Conservation (phyloP, 768 basidiomycete genomes). For the Phylloporus rhodoxanthus region DNA sequence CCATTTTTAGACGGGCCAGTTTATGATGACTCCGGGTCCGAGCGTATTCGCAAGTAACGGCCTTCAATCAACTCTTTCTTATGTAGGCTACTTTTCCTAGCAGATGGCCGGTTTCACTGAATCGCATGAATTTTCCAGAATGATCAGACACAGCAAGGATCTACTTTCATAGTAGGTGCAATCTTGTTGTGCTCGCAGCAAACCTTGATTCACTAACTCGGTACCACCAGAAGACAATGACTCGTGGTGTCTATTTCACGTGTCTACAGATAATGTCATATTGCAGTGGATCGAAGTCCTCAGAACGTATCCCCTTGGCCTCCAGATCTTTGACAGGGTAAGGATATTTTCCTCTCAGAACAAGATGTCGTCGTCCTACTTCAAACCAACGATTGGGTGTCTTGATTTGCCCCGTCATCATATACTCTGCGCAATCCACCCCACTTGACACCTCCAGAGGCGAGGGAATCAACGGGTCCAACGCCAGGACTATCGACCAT, state of each 20-base stretch:
- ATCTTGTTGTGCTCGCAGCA: neutral
- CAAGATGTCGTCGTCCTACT: conserved; percentile 5
- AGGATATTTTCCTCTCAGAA: neutral
- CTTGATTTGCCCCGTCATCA: neutral
- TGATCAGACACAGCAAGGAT: neutral
- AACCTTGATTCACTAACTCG: neutral
- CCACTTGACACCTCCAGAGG: neutral
- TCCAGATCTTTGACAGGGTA: neutral
- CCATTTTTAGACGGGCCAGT: no score
- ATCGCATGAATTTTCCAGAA: no score
- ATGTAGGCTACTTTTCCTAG: no score
- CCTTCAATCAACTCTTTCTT: no score
- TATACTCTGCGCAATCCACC: neutral
- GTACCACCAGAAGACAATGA: neutral
- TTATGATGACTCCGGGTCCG: no score
- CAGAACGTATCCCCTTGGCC: neutral
- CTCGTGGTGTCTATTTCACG: neutral
- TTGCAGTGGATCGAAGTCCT: neutral
- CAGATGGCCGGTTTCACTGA: neutral
- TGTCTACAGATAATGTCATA: neutral
- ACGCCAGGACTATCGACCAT: neutral
- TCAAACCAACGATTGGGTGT: neutral
- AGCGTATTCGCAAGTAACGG: no score
- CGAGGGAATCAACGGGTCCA: neutral
- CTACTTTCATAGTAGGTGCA: neutral